A percentile compares a stretch with the other conserved stretches of the same genome.
Evolutionary conservation across 192 early-diverging fungal genomes (phyloP).

Genomic region (Phycomyces nitens): DNA sequence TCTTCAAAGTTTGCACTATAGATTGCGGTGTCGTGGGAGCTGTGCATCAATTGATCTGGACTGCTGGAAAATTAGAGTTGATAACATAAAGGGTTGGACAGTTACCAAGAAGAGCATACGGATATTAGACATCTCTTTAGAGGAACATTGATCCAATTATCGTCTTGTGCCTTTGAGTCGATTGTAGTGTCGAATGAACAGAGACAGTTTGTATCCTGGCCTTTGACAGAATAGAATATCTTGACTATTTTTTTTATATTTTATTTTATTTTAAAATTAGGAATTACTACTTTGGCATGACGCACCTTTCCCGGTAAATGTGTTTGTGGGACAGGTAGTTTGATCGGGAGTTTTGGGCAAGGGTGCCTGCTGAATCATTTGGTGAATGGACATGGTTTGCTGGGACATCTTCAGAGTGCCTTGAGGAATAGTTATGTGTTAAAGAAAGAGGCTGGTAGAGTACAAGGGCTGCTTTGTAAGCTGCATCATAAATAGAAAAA

Average conservation of each 20-base stretch:
- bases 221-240: constrained; percentile 20
- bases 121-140: constrained; percentile 15
- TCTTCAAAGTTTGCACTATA: constrained; percentile 32
- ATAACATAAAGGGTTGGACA: not conserved
- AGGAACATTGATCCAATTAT: constrained; percentile 17
- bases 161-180: constrained; percentile 2
- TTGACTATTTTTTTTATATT: constrained; percentile 8
- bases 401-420: constrained; percentile 6
- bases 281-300: not conserved
- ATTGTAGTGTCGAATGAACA: constrained; percentile 16
- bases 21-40: constrained; percentile 17
- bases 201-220: constrained; percentile 16
- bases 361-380: constrained; percentile 9
- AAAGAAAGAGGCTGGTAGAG: no score
- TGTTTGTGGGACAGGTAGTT: not conserved
- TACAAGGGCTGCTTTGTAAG: no score
- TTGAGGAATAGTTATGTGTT: not conserved
- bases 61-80: not conserved
- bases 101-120: constrained; percentile 22
- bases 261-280: not conserved
- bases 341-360: not conserved
- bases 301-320: constrained; percentile 15
- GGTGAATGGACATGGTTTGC: constrained; percentile 17
- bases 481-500: no score
- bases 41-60: constrained; percentile 24